Evolutionary conservation across 179 eudicot species (phyloP), one percentile per base, ranked within the genome.

Genomic region (Beta lomatogona): DNA sequence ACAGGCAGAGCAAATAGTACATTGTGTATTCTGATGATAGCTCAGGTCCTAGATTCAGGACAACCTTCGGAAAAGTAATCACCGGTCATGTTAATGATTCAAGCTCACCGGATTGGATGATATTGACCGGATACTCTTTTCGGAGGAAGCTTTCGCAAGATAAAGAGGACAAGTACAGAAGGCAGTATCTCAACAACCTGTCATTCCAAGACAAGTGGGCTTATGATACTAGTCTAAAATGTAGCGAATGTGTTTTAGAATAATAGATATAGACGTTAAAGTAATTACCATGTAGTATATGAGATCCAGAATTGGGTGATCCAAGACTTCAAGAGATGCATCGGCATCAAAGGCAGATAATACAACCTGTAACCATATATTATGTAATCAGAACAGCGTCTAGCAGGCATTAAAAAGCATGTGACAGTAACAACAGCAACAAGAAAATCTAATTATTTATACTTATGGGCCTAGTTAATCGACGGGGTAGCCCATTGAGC

Each of bases 181-280:
- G 99, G 98, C 58, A 95, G 87, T 53, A 95, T 94, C 93, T 95
- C 98, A n/a, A 89, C 97, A 75, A 91, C 74, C 98, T 95, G 91
- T 83, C 79, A 80, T 73, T 41, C 31, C 55, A 82, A 41, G 54
- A 53, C 13, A 77, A 71, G 55, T 16, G 16, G 75, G 48, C 53
- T 66, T 60, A 71, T 0, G 67, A 76, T 21, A 44, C 58, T 31
- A 64, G 21, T 77, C 10, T 6, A 44, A 67, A 75, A 50, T 9
- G 21, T 46, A 48, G 52, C 7, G 0, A 9, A 0, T 46, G 55
- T 46, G 15, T 46, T 72, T 6, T 15, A 61, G 25, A n/a, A 44
- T 9, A 3, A 71, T 2, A n/a, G 21, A 48, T 5, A 25, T 31
- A 70, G 8, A 19, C 11, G 6, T 3, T 15, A 54, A 5, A 22